These are phyloP conservation scores for Xylariaceae sp. DNA, from an alignment of 2,329 filamentous ascomycete genomes.

Conservation along the genomic window DNA sequence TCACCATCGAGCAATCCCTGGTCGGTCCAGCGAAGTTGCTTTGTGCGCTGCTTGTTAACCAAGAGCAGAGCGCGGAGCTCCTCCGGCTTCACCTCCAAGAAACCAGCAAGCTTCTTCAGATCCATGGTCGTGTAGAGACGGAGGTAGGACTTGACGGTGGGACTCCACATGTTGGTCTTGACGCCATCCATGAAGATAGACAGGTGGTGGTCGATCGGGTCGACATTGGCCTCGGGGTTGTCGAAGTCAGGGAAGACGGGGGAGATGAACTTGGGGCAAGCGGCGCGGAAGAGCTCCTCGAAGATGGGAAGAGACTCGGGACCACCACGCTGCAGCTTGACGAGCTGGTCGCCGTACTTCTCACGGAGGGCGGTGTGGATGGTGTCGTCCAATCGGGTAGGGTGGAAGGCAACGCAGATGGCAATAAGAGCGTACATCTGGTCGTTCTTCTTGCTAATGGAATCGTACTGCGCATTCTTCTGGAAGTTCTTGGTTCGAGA, in stretches of 20 bases:
- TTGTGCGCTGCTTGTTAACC: conserved; percentile 97
- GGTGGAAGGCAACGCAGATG: conserved; percentile 97
- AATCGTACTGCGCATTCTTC: conserved; percentile 97
- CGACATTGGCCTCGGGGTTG: conserved; percentile 90
- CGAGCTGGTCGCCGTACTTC: conserved; percentile 98
- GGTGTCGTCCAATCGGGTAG: conserved; percentile 94
- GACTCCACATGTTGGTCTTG: conserved; percentile 98
- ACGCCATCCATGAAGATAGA: conserved; percentile 99
- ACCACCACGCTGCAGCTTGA: conserved; percentile 91
- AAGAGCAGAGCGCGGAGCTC: conserved; percentile 89
- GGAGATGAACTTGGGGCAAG: conserved; percentile 99
- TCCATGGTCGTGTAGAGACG: conserved; percentile 99
- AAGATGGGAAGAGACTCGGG: conserved; percentile 94
- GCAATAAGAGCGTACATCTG: conserved; percentile 99
- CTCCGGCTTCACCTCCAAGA: conserved; percentile 95
- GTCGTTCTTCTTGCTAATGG: conserved; percentile 99
- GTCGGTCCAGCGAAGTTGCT: conserved; percentile 91
- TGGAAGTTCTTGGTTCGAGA: conserved; percentile 99
- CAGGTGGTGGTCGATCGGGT: conserved; percentile 95
- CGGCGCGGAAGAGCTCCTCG: conserved; percentile 93
- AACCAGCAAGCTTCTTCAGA: conserved; percentile 93
- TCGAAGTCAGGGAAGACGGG: conserved; percentile 97
- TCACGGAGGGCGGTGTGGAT: conserved; percentile 97
- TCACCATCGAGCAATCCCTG: conserved; percentile 88
- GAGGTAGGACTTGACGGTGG: conserved; percentile 96